Base-by-base conservation (phyloP, 176 grass and related monocot species). In the Ananas comosus region DNA sequence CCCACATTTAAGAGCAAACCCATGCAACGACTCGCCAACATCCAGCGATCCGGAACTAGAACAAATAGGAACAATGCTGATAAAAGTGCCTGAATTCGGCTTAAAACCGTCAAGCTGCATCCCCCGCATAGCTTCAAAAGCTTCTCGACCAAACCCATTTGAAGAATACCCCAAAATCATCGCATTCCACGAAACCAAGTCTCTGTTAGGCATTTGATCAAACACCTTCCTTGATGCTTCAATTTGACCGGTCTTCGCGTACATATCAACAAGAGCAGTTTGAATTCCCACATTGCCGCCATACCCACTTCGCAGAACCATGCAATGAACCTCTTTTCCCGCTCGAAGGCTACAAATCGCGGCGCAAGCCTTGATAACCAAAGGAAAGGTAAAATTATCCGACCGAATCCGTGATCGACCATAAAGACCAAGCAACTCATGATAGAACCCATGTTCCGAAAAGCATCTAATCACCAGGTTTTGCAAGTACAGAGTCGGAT, bases 191-290 rank as follows among this genome's bases (percentile, higher is more conserved):
- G 84, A 91, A 64, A 91, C 66, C 68, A 87, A 51, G 64, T 87
- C 88, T 51, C 84, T 84, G 2, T 16, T 68, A 47, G 27, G 12
- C 88, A 91, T 91, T 53, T 71, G 4, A 9, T 91, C 75, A 48
- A 87, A 91, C 1, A 87, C 81, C 67, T 22, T 74, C 58, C 74
- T 79, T 9, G 88, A 82, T 47, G 69, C 19, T 13, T 76, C 52
- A 9, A 87, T 64, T 47, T 11, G 17, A 0, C 88, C 84, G 48
- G 33, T 47, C 72, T 91, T 87, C 10, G 84, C 84, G 10, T 91
- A 91, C 84, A 91, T 80, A 48, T 82, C 84, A 50, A 87, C 72
- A 11, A 91, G 81, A 28, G 81, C 84, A 16, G 88, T 87, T 81
- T 87, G 75, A 11, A 85, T 75, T 1, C 85, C 88, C 11, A 91